Percentiles rank a stretch among this genome's conserved stretches.
Conservation (phyloP, 1,139 yeast genomes). For the Pichia sp. region DNA sequence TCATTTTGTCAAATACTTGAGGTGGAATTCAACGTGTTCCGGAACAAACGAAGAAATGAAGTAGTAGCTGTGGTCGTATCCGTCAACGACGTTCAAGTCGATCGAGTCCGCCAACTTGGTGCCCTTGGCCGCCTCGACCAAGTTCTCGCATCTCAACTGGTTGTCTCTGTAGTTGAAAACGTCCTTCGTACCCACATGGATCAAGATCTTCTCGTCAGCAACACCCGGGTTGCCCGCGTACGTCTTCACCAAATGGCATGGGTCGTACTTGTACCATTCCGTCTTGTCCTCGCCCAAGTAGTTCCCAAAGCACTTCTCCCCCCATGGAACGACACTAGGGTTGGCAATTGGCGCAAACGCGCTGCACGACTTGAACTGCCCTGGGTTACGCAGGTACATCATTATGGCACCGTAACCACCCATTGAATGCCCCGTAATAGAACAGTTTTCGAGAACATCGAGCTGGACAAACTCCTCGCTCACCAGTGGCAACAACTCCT, state of each 20-base stretch:
- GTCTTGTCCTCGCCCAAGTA: conserved; percentile 63
- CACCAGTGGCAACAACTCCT: conserved; percentile 59
- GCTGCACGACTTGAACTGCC: conserved; percentile 71
- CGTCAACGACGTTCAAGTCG: conserved; percentile 63
- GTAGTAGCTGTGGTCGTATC: conserved; percentile 88
- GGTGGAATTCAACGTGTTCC: conserved; percentile 85
- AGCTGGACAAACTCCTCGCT: conserved; percentile 45
- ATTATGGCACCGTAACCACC: conserved; percentile 94
- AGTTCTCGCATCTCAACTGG: conserved; percentile 74
- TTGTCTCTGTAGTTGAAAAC: conserved; percentile 56
- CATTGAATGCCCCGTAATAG: conserved; percentile 95
- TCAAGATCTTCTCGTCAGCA: conserved; percentile 54
- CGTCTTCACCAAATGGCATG: conserved; percentile 61
- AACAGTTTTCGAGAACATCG: conserved; percentile 50
- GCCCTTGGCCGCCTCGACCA: conserved; percentile 59
- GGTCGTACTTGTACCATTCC: conserved; percentile 75
- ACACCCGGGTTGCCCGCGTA: conserved; percentile 32
- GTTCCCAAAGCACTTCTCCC: conserved; percentile 72
- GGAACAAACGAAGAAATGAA: conserved; percentile 78
- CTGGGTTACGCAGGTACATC: conserved; percentile 71
- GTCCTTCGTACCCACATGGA: conserved; percentile 81
- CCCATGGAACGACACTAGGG: conserved; percentile 81
- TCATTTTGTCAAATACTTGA: conserved; percentile 6
- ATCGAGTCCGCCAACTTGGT: conserved; percentile 57
- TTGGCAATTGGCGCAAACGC: conserved; percentile 90